Percentiles rank a stretch among this genome's conserved stretches.
phyloP scores from a whole-genome alignment of 345 rosid species.

The Fremontodendron californicum region DNA sequence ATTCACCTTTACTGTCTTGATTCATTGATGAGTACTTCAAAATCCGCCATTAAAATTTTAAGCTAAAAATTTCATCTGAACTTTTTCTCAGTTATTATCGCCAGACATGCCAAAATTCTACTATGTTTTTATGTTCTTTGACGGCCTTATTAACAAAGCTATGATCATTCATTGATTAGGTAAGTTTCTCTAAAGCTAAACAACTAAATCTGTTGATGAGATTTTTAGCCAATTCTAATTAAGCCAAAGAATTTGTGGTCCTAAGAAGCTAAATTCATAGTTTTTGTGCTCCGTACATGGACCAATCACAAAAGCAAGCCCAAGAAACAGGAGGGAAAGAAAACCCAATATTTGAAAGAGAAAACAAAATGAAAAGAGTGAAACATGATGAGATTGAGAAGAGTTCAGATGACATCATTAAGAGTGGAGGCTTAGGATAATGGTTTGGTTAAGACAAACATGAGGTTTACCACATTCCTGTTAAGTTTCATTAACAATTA shows the following conservation, averaged over 20 bases:
- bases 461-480: constrained; percentile 13
- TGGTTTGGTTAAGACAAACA: constrained; percentile 38
- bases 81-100: neutral
- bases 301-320: neutral
- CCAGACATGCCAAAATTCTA: neutral
- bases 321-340: neutral
- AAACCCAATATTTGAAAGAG: neutral
- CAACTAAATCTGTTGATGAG: neutral
- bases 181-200: neutral
- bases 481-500: neutral
- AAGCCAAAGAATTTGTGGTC: constrained; percentile 11
- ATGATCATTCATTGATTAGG: constrained; percentile 21
- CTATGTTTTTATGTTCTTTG: neutral
- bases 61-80: neutral
- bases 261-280: constrained; percentile 2
- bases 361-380: constrained; percentile 7
- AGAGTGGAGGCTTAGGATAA: constrained; percentile 26
- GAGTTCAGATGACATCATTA: constrained; percentile 5
- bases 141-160: neutral
- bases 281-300: constrained; percentile 10
- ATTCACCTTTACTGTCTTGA: neutral
- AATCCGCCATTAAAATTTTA: neutral
- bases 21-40: neutral
- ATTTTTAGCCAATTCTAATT: neutral
- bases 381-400: constrained; percentile 22